Percentiles rank a stretch among this genome's conserved stretches.
These are phyloP conservation scores for Fragilaria crotonensis DNA, from an alignment of 108 stramenopile species.

Conservation along the genomic window DNA sequence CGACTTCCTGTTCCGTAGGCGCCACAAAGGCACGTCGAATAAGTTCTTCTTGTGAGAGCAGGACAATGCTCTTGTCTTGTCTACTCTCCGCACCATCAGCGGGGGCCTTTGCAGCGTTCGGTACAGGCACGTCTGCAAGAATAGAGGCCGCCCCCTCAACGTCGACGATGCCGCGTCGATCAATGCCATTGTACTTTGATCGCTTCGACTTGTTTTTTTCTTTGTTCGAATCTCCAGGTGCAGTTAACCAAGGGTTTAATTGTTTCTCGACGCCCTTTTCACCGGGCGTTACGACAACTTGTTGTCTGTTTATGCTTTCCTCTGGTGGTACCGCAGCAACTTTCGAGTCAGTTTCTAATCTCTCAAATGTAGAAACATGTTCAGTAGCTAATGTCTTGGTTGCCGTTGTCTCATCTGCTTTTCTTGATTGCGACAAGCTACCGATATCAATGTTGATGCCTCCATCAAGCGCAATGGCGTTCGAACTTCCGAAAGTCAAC, in stretches of 20 bases:
- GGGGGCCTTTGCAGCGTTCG: neutral
- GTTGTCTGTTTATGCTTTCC: neutral
- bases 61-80: conserved; percentile 18
- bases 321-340: neutral
- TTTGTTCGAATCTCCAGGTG: neutral
- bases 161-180: conserved; percentile 7
- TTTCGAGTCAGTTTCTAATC: conserved; percentile 3
- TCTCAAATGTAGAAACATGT: conserved; percentile 6
- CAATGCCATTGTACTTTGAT: neutral
- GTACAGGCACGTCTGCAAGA: neutral
- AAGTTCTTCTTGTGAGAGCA: conserved; percentile 81
- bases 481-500: conserved; percentile 69
- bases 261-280: neutral
- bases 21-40: conserved; percentile 89
- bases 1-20: conserved; percentile 61
- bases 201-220: neutral
- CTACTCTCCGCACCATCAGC: neutral
- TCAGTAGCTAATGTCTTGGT: neutral
- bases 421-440: neutral
- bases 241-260: conserved; percentile 16
- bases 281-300: neutral
- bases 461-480: conserved; percentile 34
- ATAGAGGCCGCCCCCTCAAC: conserved; percentile 11
- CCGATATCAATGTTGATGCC: conserved; percentile 13
- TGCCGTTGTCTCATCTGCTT: neutral